phyloP scores from a whole-genome alignment of 768 basidiomycete genomes.

The Xerocomus spinulosus region DNA sequence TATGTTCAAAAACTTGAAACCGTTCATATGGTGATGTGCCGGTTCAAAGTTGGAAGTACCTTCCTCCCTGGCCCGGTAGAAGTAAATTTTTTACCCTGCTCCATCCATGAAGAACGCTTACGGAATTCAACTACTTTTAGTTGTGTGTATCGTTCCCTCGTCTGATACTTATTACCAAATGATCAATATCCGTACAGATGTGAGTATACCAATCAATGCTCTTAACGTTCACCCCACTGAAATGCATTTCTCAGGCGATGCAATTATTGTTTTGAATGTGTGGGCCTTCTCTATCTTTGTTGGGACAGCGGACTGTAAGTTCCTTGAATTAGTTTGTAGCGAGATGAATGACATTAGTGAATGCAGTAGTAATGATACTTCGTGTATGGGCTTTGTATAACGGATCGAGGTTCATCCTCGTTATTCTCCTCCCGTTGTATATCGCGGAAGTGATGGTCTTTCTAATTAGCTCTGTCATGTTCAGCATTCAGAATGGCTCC shows the following conservation, averaged over 20 bases:
- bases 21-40: background rate
- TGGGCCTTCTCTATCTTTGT: background rate
- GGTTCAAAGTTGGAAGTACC: constrained; percentile 5
- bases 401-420: background rate
- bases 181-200: constrained; percentile 2
- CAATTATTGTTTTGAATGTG: background rate
- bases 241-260: background rate
- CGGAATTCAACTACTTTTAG: background rate
- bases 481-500: too few relatives aligned
- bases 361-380: background rate
- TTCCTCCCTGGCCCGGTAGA: constrained; percentile 8
- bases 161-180: too few relatives aligned
- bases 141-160: constrained; percentile 1
- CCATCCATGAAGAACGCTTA: too few relatives aligned
- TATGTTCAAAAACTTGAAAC: background rate
- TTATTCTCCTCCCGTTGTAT: background rate
- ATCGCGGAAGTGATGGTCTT: background rate
- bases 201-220: background rate
- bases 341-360: background rate
- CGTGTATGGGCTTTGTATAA: background rate
- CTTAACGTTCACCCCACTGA: background rate
- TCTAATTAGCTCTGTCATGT: background rate
- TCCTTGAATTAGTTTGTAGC: background rate
- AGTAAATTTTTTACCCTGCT: constrained; percentile 1
- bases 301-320: background rate